Conservation (phyloP, 495 filamentous ascomycete species). For the Letharia columbiana region DNA sequence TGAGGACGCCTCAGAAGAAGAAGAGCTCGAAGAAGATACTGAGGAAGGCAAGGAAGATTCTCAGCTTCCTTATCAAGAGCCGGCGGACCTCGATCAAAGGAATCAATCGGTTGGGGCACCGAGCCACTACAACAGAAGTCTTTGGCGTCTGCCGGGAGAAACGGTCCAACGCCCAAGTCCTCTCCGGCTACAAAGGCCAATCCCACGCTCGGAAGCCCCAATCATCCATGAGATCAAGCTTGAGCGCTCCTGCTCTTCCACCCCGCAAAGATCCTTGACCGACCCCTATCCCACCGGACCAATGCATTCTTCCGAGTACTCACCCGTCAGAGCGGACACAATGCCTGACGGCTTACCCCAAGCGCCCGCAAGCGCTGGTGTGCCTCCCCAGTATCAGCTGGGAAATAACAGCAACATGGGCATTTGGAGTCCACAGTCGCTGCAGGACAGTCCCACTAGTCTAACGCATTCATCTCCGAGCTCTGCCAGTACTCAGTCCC, state of each 20-base stretch:
- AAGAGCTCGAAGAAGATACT: conserved; percentile 34
- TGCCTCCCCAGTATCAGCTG: conserved; percentile 4
- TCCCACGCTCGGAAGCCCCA: conserved; percentile 6
- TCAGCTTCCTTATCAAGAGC: conserved; percentile 8
- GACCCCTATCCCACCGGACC: conserved; percentile 5
- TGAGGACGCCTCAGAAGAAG: conserved; percentile 23
- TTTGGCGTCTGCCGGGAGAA: conserved; percentile 21
- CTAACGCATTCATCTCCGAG: conserved; percentile 9
- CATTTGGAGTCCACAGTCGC: conserved; percentile 10
- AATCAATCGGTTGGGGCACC: conserved; percentile 12
- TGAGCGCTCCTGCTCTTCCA: conserved; percentile 18
- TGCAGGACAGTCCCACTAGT: conserved; percentile 13
- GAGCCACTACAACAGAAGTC: conserved; percentile 17
- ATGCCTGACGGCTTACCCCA: conserved; percentile 5
- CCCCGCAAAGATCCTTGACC: conserved; percentile 11
- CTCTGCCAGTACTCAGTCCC: conserved; percentile 5
- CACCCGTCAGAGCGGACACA: neutral
- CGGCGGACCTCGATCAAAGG: neutral
- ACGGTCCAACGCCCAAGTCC: conserved; percentile 16
- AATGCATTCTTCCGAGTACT: conserved; percentile 9
- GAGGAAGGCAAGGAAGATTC: conserved; percentile 28
- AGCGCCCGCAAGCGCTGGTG: neutral
- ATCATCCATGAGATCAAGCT: conserved; percentile 19
- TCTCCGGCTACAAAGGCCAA: conserved; percentile 1
- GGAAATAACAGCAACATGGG: conserved; percentile 2